phyloP scores from a whole-genome alignment of 306 rosid species.

The Begonia peltatifolia region DNA sequence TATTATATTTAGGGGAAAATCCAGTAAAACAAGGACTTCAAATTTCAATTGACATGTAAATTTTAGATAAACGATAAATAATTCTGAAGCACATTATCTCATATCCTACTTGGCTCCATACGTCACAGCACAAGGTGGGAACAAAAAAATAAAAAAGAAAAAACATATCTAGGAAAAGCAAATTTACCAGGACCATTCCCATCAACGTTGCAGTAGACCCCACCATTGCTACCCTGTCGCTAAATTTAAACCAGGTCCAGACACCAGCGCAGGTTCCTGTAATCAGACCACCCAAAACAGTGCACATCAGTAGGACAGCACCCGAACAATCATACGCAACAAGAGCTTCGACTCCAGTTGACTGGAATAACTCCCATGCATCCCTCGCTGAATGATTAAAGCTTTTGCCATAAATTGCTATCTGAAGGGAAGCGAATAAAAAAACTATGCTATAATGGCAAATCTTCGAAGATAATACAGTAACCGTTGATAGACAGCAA shows the following conservation, averaged over 20 bases:
- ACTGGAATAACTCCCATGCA: conserved; percentile 98
- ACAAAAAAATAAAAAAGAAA: not conserved
- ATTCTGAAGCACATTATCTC: too few species aligned
- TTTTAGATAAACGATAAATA: too few species aligned
- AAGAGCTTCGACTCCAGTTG: conserved; percentile 93
- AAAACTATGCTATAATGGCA: conserved; percentile 7
- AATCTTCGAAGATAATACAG: conserved; percentile 5
- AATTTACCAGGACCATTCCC: conserved; percentile 94
- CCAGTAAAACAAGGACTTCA: too few species aligned
- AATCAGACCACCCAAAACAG: conserved; percentile 67
- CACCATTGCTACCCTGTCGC: conserved; percentile 68
- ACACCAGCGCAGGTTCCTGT: conserved; percentile 91
- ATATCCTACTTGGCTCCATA: too few species aligned
- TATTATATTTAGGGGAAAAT: too few species aligned
- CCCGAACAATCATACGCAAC: conserved; percentile 95
- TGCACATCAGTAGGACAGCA: conserved; percentile 85
- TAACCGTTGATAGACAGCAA: conserved; percentile 1
- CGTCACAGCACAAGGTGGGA: too few species aligned
- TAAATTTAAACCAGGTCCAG: conserved; percentile 84
- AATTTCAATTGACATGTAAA: too few species aligned
- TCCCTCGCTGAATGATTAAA: conserved; percentile 94
- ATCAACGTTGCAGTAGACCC: conserved; percentile 87
- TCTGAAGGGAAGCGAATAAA: conserved; percentile 30
- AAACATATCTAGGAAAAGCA: not conserved
- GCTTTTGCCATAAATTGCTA: conserved; percentile 84